phyloP scores from a whole-genome alignment of 1,284 basidiomycete species.

The Ustilago curta region DNA sequence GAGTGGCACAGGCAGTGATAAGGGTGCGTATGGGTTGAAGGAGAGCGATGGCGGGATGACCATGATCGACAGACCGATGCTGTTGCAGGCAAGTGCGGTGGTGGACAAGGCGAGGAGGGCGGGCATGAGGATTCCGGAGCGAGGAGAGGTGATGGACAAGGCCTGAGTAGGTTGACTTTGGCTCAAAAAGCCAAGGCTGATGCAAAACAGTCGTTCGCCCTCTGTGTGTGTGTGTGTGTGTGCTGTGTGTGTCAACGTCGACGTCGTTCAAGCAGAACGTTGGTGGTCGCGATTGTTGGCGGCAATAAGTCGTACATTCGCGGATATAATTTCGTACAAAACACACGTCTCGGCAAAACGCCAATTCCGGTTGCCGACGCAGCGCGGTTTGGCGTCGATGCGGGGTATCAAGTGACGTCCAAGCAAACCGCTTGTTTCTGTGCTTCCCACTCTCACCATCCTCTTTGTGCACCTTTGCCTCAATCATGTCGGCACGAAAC shows the following conservation, averaged over 20 bases:
- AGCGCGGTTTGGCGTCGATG: background rate
- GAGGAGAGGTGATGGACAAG: constrained; percentile 11
- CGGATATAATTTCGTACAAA: too few relatives aligned
- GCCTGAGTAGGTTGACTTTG: background rate
- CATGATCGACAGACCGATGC: constrained; percentile 78
- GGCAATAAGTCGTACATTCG: too few relatives aligned
- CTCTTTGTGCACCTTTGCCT: too few relatives aligned
- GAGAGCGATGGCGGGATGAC: constrained; percentile 71
- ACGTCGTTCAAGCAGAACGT: too few relatives aligned
- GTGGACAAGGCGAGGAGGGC: constrained; percentile 77
- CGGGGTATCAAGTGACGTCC: too few relatives aligned
- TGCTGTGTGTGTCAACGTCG: too few relatives aligned
- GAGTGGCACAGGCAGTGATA: constrained; percentile 66
- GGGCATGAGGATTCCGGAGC: constrained; percentile 75
- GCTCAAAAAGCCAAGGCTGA: too few relatives aligned
- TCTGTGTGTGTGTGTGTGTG: too few relatives aligned
- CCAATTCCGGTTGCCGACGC: too few relatives aligned
- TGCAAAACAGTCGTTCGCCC: too few relatives aligned
- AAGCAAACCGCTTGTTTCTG: too few relatives aligned
- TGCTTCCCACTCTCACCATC: background rate
- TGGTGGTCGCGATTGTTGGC: too few relatives aligned
- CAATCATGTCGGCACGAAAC: constrained; percentile 35
- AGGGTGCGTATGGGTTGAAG: constrained; percentile 78
- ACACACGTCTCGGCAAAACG: background rate
- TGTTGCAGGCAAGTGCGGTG: constrained; percentile 75